phyloP scores from a whole-genome alignment of 202 grass and related monocot species.

The Brachypodium distachyon region DNA sequence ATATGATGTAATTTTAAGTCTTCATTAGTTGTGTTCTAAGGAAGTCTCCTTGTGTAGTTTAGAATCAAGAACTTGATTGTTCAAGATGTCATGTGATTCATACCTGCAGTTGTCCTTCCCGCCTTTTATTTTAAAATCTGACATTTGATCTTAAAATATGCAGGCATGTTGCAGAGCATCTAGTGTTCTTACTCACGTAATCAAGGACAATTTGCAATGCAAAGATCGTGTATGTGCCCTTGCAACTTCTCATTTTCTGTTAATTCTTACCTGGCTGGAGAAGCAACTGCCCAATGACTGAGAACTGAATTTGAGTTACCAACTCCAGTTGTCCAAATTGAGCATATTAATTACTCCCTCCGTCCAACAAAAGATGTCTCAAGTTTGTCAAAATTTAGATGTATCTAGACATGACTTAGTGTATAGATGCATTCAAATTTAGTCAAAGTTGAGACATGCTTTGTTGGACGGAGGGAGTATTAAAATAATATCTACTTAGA shows the following conservation, averaged over 20 bases:
- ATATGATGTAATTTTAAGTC: background rate
- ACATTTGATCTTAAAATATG: constrained; percentile 29
- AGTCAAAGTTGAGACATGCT: no score
- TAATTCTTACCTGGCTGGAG: constrained; percentile 4
- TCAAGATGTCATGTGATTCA: background rate
- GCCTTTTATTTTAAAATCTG: background rate
- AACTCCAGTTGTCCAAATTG: constrained; percentile 2
- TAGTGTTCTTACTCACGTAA: constrained; percentile 89
- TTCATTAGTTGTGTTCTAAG: background rate
- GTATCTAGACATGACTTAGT: no score
- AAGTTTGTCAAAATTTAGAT: no score
- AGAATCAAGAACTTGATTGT: background rate
- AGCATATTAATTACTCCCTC: background rate
- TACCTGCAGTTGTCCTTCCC: background rate
- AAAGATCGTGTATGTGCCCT: constrained; percentile 73
- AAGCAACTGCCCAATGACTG: background rate
- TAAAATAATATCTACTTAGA: background rate
- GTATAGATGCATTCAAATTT: no score
- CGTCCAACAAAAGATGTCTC: no score
- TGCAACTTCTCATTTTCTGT: constrained; percentile 14
- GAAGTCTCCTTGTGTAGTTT: background rate
- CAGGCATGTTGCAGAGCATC: constrained; percentile 88
- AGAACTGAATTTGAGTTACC: constrained; percentile 1
- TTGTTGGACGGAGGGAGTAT: no score
- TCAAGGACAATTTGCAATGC: constrained; percentile 92